phyloP scores from a whole-genome alignment of 2,329 filamentous ascomycete species.

The Geoglossum cookeanum region DNA sequence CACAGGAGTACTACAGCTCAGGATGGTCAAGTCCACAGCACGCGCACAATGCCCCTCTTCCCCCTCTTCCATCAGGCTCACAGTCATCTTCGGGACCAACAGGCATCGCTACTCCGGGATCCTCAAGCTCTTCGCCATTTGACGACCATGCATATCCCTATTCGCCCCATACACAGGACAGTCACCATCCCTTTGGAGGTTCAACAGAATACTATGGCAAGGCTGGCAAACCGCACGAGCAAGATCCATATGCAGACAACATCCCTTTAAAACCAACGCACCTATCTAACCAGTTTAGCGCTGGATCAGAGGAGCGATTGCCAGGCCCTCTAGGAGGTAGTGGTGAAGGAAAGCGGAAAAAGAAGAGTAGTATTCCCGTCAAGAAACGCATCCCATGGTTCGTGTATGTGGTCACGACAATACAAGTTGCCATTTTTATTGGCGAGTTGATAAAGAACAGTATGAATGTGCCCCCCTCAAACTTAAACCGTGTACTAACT shows the following conservation, averaged over 20 bases:
- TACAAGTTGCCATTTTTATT: conserved; percentile 74
- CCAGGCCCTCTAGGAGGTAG: neutral
- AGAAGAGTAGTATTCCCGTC: neutral
- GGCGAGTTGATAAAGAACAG: conserved; percentile 72
- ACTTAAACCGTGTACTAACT: neutral
- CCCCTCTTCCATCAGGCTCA: conserved; percentile 1
- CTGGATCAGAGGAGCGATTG: neutral
- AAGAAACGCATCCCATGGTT: conserved; percentile 44
- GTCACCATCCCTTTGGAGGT: conserved; percentile 1
- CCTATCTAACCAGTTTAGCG: neutral
- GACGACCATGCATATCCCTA: neutral
- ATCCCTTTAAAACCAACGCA: conserved; percentile 4
- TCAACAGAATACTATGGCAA: conserved; percentile 2
- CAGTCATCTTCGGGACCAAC: conserved; percentile 2
- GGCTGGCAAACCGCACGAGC: neutral
- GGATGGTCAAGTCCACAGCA: neutral
- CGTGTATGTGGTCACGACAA: conserved; percentile 57
- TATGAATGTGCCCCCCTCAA: conserved; percentile 22
- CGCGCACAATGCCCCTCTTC: conserved; percentile 2
- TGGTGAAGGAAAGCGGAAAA: conserved; percentile 1
- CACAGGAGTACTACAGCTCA: conserved; percentile 5
- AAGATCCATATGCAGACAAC: conserved; percentile 2
- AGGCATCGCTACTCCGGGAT: neutral
- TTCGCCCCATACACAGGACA: neutral
- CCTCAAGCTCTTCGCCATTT: conserved; percentile 1